Conservation (phyloP, 2,329 filamentous ascomycete species). For the Calonectria leucothoes region DNA sequence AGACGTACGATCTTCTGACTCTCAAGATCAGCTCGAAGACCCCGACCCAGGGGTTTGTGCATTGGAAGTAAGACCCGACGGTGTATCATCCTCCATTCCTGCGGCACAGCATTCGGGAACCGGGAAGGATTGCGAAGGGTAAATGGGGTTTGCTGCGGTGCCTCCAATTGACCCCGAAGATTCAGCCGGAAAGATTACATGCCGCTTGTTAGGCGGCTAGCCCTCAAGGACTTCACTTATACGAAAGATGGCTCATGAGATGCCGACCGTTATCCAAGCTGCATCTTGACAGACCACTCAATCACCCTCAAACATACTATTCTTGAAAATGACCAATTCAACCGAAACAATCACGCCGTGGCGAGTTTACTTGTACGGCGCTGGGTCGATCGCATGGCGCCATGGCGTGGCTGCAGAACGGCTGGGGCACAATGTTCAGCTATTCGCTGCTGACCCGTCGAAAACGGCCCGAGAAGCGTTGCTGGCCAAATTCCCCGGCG, state of each 20-base stretch:
- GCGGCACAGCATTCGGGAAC: slow-evolving; percentile 2
- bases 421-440: slow-evolving; percentile 9
- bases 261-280: background rate
- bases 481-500: slow-evolving; percentile 19
- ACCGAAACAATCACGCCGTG: background rate
- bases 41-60: background rate
- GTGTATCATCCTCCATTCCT: background rate
- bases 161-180: background rate
- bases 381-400: slow-evolving; percentile 26
- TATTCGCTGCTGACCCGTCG: slow-evolving; percentile 25
- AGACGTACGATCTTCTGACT: background rate
- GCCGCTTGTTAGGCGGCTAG: background rate
- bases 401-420: slow-evolving; percentile 20
- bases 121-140: slow-evolving; percentile 20
- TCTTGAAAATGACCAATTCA: slow-evolving; percentile 3
- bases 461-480: slow-evolving; percentile 16
- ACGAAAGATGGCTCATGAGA: background rate
- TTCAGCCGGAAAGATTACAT: background rate
- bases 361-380: slow-evolving; percentile 23
- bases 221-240: background rate
- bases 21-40: background rate
- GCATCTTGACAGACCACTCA: background rate
- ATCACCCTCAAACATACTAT: background rate
- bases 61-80: background rate
- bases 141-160: background rate